Base-by-base conservation (phyloP, 345 rosid genomes). In the Hypericum perforatum region DNA sequence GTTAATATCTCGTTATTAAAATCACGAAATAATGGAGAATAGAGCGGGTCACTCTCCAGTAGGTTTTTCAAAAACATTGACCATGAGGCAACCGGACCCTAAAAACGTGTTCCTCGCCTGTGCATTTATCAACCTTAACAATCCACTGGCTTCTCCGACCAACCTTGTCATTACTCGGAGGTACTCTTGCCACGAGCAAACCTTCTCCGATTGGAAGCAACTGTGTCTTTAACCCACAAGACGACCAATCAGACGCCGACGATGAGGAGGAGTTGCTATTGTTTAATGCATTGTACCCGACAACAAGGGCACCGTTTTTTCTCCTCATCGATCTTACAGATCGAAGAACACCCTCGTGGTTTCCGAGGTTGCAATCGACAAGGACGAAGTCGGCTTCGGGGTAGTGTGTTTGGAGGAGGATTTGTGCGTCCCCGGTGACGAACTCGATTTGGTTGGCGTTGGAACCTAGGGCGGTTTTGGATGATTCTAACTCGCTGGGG, bases 191-290 rank as follows among this genome's bases (percentile, higher is more conserved):
- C 15, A 81, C 65, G 46, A 74, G 50, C 48, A 81, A 45, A 43
- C 82, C 79, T 4, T 71, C 78, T 37, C 80, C 84, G 9, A 78
- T 78, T 8, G 84, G 84, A n/a, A 76, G 42, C 60, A 74, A 71
- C 9, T 76, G 68, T 7, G 74, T 60, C 46, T 37, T 63, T 0
- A 56, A 51, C n/a, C 54, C 78, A 41, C 55, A 32, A 56, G 64
- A 43, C 0, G 12, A 9, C 37, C 37, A n/a, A n/a, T n/a, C n/a
- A n/a, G n/a, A n/a, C n/a, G n/a, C n/a, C n/a, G n/a, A n/a, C n/a
- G n/a, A n/a, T n/a, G n/a, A n/a, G n/a, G n/a, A n/a, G n/a, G n/a
- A n/a, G n/a, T n/a, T n/a, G n/a, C 72, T 62, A 58, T 63, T 62
- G 5, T 41, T 49, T 40, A 69, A 65, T 15, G 80, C 84, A 43